Conservation (phyloP, 2,329 filamentous ascomycete species). For the Bipolaris victoriae region DNA sequence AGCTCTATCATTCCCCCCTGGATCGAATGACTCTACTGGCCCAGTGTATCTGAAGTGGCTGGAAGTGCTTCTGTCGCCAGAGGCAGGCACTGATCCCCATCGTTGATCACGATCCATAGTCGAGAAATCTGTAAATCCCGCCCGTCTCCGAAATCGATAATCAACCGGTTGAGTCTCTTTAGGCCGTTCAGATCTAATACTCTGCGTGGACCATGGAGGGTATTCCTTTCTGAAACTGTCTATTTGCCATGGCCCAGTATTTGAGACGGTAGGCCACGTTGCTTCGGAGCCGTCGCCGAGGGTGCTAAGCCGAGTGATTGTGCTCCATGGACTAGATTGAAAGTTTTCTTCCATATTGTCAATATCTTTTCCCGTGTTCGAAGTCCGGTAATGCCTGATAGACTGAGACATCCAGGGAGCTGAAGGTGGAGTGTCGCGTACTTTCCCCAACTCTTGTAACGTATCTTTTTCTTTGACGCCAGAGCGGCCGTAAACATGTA, state of each 20-base stretch:
- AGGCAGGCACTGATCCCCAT: background rate
- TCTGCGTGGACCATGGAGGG: background rate
- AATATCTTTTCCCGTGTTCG: background rate
- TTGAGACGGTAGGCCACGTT: background rate
- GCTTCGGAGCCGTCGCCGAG: background rate
- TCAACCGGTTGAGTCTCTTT: background rate
- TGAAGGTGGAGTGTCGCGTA: background rate
- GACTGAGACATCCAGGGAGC: background rate
- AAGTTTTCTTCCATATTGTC: background rate
- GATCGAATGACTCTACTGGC: background rate
- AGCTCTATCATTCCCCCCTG: background rate
- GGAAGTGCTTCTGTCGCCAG: background rate
- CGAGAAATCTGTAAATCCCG: background rate
- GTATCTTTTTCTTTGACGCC: too few species aligned
- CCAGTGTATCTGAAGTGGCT: background rate
- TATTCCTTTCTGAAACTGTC: background rate
- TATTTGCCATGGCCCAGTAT: background rate
- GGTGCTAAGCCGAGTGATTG: too few species aligned
- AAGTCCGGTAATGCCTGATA: background rate
- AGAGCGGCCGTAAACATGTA: background rate
- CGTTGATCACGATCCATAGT: background rate
- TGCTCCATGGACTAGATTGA: too few species aligned
- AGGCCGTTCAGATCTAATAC: background rate
- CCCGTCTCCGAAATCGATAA: too few species aligned
- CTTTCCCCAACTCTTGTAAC: background rate